phyloP scores from a whole-genome alignment of 768 basidiomycete species.

The Pulveroboletus sp. region DNA sequence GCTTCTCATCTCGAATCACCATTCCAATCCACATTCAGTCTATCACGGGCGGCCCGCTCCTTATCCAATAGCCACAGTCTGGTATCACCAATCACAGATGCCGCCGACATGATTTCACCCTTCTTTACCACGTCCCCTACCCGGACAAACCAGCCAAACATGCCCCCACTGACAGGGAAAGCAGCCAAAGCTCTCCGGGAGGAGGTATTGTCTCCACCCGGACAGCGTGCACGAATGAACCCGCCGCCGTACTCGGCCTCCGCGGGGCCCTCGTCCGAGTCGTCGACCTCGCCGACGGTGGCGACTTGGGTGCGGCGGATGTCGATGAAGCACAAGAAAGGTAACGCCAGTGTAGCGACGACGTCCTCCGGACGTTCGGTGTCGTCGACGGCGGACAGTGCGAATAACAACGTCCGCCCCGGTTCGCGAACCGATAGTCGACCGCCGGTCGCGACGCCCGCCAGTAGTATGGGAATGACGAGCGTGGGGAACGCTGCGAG shows the following conservation, averaged over 20 bases:
- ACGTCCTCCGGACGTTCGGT: conserved; percentile 9
- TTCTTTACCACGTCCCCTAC: conserved; percentile 13
- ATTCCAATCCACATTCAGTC: conserved; percentile 11
- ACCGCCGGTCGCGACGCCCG: not conserved
- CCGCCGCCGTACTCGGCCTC: conserved; percentile 26
- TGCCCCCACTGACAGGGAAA: not conserved
- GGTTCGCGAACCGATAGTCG: not conserved
- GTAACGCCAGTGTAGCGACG: conserved; percentile 6
- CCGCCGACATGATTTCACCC: conserved; percentile 22
- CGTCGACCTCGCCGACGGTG: not conserved
- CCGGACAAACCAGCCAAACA: not conserved
- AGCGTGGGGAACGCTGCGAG: not conserved
- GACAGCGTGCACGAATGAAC: conserved; percentile 20
- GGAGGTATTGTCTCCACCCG: not conserved
- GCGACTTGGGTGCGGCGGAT: not conserved
- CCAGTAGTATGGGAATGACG: not conserved
- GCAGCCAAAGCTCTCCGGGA: conserved; percentile 4
- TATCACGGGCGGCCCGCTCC: not conserved
- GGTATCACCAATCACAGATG: conserved; percentile 10
- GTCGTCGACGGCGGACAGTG: conserved; percentile 2
- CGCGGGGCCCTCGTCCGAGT: not conserved
- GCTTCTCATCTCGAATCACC: conserved; percentile 5
- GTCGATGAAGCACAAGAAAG: conserved; percentile 3
- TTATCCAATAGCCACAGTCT: not conserved
- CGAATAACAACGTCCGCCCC: not conserved